phyloP scores from a whole-genome alignment of 345 rosid species.

The Euphorbia peplus region DNA sequence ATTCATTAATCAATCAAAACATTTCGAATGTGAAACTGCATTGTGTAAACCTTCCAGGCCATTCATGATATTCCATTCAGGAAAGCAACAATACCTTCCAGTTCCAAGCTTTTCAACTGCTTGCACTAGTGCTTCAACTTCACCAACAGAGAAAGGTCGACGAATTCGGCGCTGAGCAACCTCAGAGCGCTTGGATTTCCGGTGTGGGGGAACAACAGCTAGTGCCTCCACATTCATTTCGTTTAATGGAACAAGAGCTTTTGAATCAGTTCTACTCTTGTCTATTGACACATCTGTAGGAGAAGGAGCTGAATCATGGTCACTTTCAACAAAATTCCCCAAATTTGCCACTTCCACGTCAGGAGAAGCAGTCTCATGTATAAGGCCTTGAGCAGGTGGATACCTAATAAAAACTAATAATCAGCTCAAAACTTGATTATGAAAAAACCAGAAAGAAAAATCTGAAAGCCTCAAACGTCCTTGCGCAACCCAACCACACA shows the following conservation, averaged over 20 bases:
- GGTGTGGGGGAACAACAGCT: slow-evolving; percentile 54
- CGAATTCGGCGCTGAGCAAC: slow-evolving; percentile 93
- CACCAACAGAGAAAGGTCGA: slow-evolving; percentile 93
- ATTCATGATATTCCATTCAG: background rate
- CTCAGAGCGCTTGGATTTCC: slow-evolving; percentile 74
- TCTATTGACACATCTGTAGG: slow-evolving; percentile 42
- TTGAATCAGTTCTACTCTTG: slow-evolving; percentile 50
- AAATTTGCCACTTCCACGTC: slow-evolving; percentile 37
- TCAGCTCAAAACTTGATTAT: background rate
- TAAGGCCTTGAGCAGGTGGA: slow-evolving; percentile 28
- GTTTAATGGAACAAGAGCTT: slow-evolving; percentile 66
- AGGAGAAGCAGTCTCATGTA: slow-evolving; percentile 29
- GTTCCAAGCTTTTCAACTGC: slow-evolving; percentile 99
- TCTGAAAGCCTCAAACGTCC: background rate
- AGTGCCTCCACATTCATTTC: slow-evolving; percentile 57
- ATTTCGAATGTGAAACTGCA: background rate
- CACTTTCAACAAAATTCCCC: slow-evolving; percentile 61
- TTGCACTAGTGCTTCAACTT: slow-evolving; percentile 95
- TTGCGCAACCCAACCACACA: background rate
- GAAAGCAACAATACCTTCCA: slow-evolving; percentile 60
- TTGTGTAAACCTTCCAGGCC: background rate
- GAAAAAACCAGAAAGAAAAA: no score
- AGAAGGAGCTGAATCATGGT: slow-evolving; percentile 81
- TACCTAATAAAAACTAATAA: slow-evolving; percentile 37
- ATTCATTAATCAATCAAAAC: slow-evolving; percentile 8